phyloP scores from a whole-genome alignment of 352 stramenopile genomes.

The Phytophthora nicotianae region DNA sequence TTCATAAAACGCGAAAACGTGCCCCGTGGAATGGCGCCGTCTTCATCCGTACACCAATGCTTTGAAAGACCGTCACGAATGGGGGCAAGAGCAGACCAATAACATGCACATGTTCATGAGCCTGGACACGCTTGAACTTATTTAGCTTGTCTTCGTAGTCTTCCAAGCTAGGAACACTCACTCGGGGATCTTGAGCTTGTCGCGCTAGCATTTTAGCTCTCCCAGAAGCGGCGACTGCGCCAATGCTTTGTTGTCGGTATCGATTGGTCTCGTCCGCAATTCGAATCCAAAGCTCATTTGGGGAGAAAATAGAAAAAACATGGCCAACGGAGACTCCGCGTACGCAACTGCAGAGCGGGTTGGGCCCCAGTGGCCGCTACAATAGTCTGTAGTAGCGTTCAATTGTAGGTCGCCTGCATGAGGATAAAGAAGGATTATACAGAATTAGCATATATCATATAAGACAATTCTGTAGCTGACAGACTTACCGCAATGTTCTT shows the following conservation, averaged over 20 bases:
- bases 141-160: not conserved
- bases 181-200: not conserved
- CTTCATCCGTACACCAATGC: slow-evolving; percentile 6
- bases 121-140: not conserved
- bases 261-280: too few species aligned
- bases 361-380: not conserved
- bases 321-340: slow-evolving; percentile 7
- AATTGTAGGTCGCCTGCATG: not conserved
- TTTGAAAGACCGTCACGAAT: slow-evolving; percentile 5
- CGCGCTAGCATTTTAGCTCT: not conserved
- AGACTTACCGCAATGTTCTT: too few species aligned
- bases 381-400: not conserved
- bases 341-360: slow-evolving; percentile 20
- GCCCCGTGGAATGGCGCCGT: too few species aligned
- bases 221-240: not conserved
- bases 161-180: not conserved
- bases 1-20: too few species aligned
- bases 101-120: slow-evolving; percentile 10
- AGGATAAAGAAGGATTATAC: not conserved
- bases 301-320: slow-evolving; percentile 10
- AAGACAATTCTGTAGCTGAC: too few species aligned
- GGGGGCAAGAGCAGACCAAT: slow-evolving; percentile 1
- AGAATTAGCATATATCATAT: not conserved
- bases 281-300: slow-evolving; percentile 8
- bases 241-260: too few species aligned